phyloP scores from a whole-genome alignment of 2,329 filamentous ascomycete genomes.

The Cryphonectria naterciae region DNA sequence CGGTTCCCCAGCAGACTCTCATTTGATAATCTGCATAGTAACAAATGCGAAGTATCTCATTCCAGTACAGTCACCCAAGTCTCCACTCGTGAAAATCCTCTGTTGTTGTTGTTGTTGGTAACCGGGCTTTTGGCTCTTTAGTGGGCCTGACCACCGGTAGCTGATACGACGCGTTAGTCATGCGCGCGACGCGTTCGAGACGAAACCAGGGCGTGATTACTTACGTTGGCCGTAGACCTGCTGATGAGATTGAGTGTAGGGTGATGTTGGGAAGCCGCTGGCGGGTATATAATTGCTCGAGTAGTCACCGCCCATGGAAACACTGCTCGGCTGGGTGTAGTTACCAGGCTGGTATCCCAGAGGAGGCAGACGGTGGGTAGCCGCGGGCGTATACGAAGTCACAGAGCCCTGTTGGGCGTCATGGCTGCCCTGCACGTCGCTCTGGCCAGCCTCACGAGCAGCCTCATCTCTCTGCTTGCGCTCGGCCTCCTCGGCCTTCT shows the following conservation, averaged over 20 bases:
- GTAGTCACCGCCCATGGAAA: slow-evolving; percentile 62
- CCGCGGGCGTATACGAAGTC: slow-evolving; percentile 60
- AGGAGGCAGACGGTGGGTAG: slow-evolving; percentile 70
- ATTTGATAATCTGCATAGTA: background rate
- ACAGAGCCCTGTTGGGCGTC: slow-evolving; percentile 57
- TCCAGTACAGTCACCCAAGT: background rate
- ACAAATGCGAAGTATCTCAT: background rate
- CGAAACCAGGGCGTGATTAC: slow-evolving; percentile 35
- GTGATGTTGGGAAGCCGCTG: slow-evolving; percentile 62
- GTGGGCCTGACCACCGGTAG: slow-evolving; percentile 36
- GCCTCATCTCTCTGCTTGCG: slow-evolving; percentile 86
- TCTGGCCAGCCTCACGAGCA: slow-evolving; percentile 35
- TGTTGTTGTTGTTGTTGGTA: background rate
- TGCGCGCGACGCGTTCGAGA: slow-evolving; percentile 32
- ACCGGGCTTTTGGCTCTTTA: background rate
- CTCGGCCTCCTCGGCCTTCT: slow-evolving; percentile 95
- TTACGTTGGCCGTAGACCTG: slow-evolving; percentile 64
- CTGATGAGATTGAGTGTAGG: slow-evolving; percentile 60
- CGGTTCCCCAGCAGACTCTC: background rate
- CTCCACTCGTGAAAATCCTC: background rate
- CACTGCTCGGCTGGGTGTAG: slow-evolving; percentile 53
- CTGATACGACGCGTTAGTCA: slow-evolving; percentile 36
- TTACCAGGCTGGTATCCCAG: slow-evolving; percentile 73
- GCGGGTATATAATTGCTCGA: slow-evolving; percentile 49
- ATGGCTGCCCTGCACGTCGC: slow-evolving; percentile 57